Percentiles rank a stretch among this genome's conserved stretches.
Conservation (phyloP, 768 basidiomycete species). For the Tephrocybe sp. region DNA sequence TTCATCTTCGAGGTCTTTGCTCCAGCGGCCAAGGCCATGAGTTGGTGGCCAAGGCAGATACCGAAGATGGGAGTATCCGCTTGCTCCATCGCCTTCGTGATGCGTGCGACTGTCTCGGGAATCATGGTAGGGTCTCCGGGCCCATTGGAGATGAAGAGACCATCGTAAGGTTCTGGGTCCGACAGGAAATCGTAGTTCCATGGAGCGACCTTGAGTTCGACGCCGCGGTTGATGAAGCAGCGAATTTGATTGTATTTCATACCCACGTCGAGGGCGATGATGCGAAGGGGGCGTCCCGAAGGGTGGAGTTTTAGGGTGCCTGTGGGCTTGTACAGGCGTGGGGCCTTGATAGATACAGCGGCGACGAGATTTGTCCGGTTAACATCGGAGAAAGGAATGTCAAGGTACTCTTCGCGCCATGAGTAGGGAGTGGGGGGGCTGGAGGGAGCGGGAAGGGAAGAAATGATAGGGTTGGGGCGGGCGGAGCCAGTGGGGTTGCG, state of each 20-base stretch:
- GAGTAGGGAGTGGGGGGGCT: conserved; percentile 51
- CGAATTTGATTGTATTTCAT: conserved; percentile 99
- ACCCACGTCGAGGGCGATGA: conserved; percentile 95
- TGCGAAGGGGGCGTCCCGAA: conserved; percentile 75
- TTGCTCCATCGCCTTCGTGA: conserved; percentile 67
- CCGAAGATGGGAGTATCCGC: conserved; percentile 91
- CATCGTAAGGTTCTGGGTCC: conserved; percentile 84
- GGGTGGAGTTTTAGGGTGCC: conserved; percentile 64
- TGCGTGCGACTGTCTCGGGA: conserved; percentile 63
- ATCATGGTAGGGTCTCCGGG: conserved; percentile 95
- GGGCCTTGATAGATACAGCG: conserved; percentile 71
- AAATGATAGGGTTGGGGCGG: conserved; percentile 33
- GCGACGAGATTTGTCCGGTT: conserved; percentile 91
- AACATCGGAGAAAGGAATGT: conserved; percentile 84
- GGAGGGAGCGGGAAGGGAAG: conserved; percentile 40
- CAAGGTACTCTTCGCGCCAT: conserved; percentile 86
- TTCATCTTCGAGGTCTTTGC: conserved; percentile 98
- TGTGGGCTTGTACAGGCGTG: conserved; percentile 69
- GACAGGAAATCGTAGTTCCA: conserved; percentile 93
- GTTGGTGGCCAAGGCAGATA: conserved; percentile 97
- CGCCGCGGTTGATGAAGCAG: conserved; percentile 89
- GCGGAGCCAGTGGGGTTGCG: conserved; percentile 48
- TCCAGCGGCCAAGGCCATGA: conserved; percentile 92
- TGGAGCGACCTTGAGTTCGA: conserved; percentile 95
- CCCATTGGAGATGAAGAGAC: conserved; percentile 96